phyloP scores from a whole-genome alignment of 768 basidiomycete species.

The Mycena leptocephala region DNA sequence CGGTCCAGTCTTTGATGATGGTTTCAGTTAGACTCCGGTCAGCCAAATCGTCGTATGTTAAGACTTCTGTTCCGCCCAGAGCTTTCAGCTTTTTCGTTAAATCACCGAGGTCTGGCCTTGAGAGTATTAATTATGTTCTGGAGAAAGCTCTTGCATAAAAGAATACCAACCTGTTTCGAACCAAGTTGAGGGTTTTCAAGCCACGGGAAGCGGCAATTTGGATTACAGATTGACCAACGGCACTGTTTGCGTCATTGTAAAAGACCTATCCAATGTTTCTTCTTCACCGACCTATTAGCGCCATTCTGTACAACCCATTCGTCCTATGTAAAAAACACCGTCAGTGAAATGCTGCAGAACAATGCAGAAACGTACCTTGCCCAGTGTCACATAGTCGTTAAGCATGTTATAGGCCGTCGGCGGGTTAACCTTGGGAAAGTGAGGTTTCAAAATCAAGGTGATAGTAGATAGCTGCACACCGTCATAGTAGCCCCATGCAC shows the following conservation, averaged over 20 bases:
- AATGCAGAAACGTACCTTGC: too few relatives aligned
- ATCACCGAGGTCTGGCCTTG: conserved; percentile 68
- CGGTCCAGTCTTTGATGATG: conserved; percentile 74
- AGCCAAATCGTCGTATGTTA: conserved; percentile 82
- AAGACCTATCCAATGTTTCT: too few relatives aligned
- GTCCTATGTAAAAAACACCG: too few relatives aligned
- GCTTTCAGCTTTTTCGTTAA: conserved; percentile 66
- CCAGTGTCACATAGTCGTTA: conserved; percentile 74
- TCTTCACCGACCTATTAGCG: too few relatives aligned
- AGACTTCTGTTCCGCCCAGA: conserved; percentile 84
- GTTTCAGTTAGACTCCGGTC: conserved; percentile 69
- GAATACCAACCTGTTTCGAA: conserved; percentile 74
- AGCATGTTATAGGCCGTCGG: conserved; percentile 91
- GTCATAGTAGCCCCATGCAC: conserved; percentile 85
- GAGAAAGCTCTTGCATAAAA: neutral
- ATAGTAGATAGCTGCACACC: conserved; percentile 58
- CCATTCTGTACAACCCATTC: conserved; percentile 90
- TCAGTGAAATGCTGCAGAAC: too few relatives aligned
- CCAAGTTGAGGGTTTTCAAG: conserved; percentile 86
- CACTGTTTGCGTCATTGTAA: conserved; percentile 80
- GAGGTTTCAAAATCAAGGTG: neutral
- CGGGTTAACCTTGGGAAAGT: conserved; percentile 76
- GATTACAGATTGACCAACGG: conserved; percentile 90
- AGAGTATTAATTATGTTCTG: neutral
- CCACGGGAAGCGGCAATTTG: conserved; percentile 85